Conservation (phyloP, 345 rosid genomes). For the Dipteronia sinensis region DNA sequence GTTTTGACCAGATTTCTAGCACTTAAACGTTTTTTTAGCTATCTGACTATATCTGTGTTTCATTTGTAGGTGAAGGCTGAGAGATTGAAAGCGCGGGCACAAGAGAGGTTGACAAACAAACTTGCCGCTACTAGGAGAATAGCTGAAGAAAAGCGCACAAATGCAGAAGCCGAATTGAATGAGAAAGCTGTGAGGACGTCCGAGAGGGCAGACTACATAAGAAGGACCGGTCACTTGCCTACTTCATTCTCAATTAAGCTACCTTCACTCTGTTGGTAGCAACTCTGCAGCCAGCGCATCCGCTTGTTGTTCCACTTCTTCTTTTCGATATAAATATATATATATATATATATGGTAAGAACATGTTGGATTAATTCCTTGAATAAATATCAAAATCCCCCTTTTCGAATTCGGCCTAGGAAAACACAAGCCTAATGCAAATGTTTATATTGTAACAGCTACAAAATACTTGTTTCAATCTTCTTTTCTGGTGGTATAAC, state of each 20-base stretch:
- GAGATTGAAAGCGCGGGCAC: conserved; percentile 84
- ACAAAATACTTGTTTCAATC: neutral
- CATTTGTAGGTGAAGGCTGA: conserved; percentile 69
- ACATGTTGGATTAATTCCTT: neutral
- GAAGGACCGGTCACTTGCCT: conserved; percentile 88
- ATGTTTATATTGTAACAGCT: neutral
- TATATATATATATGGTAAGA: conserved; percentile 5
- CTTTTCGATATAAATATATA: neutral
- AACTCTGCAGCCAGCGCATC: neutral
- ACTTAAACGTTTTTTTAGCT: neutral
- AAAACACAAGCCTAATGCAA: neutral
- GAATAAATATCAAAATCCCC: neutral
- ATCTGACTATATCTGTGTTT: neutral
- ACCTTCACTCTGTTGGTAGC: conserved; percentile 81
- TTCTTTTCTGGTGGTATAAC: neutral
- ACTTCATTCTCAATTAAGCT: conserved; percentile 68
- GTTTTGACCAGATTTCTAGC: neutral
- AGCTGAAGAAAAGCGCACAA: conserved; percentile 85
- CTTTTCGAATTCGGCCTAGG: neutral
- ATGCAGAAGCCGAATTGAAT: conserved; percentile 74
- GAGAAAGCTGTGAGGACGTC: conserved; percentile 81
- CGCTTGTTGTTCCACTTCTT: neutral
- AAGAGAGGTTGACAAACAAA: conserved; percentile 69
- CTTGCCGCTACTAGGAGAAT: conserved; percentile 71
- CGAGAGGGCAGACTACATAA: conserved; percentile 75